phyloP scores from a whole-genome alignment of 352 stramenopile genomes.

The Phytopythium ostracodes region DNA sequence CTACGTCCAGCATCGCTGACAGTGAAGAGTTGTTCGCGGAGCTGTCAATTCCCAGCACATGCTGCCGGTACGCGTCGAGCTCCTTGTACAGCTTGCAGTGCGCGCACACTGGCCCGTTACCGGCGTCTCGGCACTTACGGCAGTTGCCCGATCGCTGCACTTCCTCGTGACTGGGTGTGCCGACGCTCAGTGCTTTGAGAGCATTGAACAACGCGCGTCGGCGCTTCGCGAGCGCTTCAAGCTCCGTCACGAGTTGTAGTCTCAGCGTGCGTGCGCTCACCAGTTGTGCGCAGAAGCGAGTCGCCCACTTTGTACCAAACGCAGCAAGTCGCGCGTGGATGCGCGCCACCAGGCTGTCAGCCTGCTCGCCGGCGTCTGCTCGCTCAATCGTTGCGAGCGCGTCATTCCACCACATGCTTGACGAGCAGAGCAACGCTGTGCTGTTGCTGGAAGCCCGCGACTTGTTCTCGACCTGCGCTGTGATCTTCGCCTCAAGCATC shows the following conservation, averaged over 20 bases:
- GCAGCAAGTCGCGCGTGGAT: conserved; percentile 40
- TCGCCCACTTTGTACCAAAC: conserved; percentile 43
- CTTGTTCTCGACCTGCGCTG: not conserved
- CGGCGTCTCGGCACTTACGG: conserved; percentile 47
- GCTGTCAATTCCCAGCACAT: conserved; percentile 53
- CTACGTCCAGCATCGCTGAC: conserved; percentile 5
- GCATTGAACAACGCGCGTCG: conserved; percentile 25
- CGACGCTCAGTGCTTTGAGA: conserved; percentile 36
- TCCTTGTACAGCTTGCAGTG: conserved; percentile 72
- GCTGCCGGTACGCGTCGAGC: conserved; percentile 44
- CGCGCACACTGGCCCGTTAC: conserved; percentile 49
- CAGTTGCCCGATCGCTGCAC: conserved; percentile 69
- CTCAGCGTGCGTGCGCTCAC: conserved; percentile 35
- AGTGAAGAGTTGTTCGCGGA: conserved; percentile 5
- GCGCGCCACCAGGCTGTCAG: conserved; percentile 28
- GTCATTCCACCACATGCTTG: conserved; percentile 43
- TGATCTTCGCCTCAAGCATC: not conserved
- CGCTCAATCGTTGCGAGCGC: conserved; percentile 33
- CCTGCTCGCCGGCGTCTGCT: conserved; percentile 11
- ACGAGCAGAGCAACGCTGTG: conserved; percentile 26
- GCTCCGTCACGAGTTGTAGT: conserved; percentile 47
- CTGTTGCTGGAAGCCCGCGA: not conserved
- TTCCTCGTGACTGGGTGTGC: conserved; percentile 32
- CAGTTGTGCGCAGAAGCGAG: conserved; percentile 41
- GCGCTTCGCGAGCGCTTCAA: conserved; percentile 36